Base-by-base conservation (phyloP, 1,139 yeast genomes). In the Debaryomyces psychrophilus region DNA sequence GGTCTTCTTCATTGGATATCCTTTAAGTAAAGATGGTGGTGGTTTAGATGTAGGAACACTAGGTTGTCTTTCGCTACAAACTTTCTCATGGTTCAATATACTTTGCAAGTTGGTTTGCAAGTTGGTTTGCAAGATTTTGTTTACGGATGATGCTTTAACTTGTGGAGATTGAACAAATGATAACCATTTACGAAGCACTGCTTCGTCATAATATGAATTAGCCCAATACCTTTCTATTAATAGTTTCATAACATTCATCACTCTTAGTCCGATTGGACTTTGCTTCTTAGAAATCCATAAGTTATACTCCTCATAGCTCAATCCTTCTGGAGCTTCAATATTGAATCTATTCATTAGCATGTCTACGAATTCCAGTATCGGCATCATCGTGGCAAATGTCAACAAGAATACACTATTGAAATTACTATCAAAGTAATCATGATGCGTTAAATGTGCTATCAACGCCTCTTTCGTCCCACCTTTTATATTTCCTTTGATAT, bases 401-500 rank as follows among this genome's bases (percentile, higher is more conserved):
- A 85, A 69, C 50, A 92, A 69, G 69, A 92, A 82, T 0, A 90
- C 80, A 8, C 85, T 72, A 58, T 84, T 86, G 67, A 85, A 92
- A 20, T 77, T 73, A 8, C 85, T 79, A 61, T 89, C 95, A 44
- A 80, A 71, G 40, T 79, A 67, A 48, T 82, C 83, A 60, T 92
- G 97, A 58, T 87, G 88, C 0, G 97, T 89, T 50, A 93, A 73
- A 62, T 88, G 90, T 44, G 93, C 88, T 9, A 93, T 77, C 45
- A 93, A 69, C 0, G 96, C 96, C 45, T 80, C 83, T 47, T 83
- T 79, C 0, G 96, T 84, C 5, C 98, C 98, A 39, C 97, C 98
- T 60, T 87, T 86, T 43, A 92, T 77, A 43, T 76, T 76, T 2
- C 93, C 95, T 51, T 83, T 83, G 34, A 82, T 71, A 55, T 90